These are phyloP conservation scores for Suillus subalutaceus DNA, from an alignment of 768 basidiomycete genomes.

Conservation along the genomic window DNA sequence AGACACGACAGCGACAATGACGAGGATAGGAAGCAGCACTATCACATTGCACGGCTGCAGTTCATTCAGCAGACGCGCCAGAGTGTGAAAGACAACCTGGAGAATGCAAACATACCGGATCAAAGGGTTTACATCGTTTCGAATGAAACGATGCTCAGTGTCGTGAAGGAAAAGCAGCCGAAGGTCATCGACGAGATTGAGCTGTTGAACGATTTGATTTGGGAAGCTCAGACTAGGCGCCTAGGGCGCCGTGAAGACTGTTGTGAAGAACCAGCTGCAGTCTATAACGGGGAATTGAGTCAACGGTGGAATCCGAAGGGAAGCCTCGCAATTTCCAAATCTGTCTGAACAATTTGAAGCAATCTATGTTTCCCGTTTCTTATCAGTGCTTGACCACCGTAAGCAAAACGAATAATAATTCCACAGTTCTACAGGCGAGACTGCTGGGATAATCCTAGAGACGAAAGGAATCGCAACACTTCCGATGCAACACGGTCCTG, in stretches of 20 bases:
- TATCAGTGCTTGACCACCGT: neutral
- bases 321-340: neutral
- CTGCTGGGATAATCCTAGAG: conserved; percentile 5
- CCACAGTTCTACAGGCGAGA: neutral
- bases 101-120: conserved; percentile 28
- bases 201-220: conserved; percentile 26
- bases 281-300: neutral
- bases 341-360: neutral
- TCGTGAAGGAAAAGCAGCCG: conserved; percentile 27
- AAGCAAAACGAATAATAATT: neutral
- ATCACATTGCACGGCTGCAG: conserved; percentile 28
- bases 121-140: conserved; percentile 34
- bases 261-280: neutral
- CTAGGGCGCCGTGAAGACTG: neutral
- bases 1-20: neutral
- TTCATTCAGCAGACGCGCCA: conserved; percentile 30
- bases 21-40: conserved; percentile 13
- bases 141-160: conserved; percentile 22
- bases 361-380: neutral
- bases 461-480: conserved; percentile 50
- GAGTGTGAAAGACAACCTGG: conserved; percentile 28
- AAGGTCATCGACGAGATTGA: conserved; percentile 32
- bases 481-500: conserved; percentile 54
- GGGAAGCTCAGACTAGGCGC: conserved; percentile 14
- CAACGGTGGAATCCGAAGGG: neutral